Evolutionary conservation across 495 filamentous ascomycete genomes (phyloP).

Genomic region (Cudoniella acicularis): DNA sequence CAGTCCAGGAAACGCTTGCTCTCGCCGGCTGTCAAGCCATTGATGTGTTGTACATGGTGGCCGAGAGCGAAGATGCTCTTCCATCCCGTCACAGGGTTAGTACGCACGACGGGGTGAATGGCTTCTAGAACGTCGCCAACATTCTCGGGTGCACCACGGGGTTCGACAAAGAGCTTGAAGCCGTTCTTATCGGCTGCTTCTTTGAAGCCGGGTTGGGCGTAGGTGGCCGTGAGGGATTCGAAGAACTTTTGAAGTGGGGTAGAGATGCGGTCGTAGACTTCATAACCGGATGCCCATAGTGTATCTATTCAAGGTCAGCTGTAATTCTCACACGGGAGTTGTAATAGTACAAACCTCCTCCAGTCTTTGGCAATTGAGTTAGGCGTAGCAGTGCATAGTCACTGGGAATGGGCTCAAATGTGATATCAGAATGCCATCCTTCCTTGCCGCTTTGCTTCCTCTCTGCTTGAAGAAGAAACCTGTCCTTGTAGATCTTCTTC

Average conservation of each 20-base stretch:
- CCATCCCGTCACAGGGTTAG: conserved; percentile 80
- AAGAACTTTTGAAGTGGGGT: conserved; percentile 60
- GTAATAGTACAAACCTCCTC: conserved; percentile 43
- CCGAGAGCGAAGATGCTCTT: conserved; percentile 70
- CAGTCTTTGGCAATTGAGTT: conserved; percentile 60
- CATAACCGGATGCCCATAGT: conserved; percentile 74
- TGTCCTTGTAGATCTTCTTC: conserved; percentile 51
- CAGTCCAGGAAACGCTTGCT: conserved; percentile 53
- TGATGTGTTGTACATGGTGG: conserved; percentile 58
- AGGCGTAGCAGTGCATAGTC: conserved; percentile 63
- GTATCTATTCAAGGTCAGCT: conserved; percentile 29
- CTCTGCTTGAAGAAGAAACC: conserved; percentile 12
- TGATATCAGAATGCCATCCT: conserved; percentile 67
- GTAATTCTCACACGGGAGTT: neutral
- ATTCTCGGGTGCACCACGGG: conserved; percentile 67
- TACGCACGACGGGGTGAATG: conserved; percentile 71
- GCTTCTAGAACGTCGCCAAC: conserved; percentile 57
- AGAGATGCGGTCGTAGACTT: conserved; percentile 73
- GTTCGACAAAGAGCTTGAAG: conserved; percentile 50
- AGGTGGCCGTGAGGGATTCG: conserved; percentile 64
- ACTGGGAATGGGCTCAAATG: conserved; percentile 61
- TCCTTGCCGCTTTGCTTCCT: conserved; percentile 40
- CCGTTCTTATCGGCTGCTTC: conserved; percentile 49
- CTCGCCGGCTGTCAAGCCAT: conserved; percentile 62
- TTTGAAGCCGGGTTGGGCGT: conserved; percentile 58